phyloP scores from a whole-genome alignment of 2,329 filamentous ascomycete species.

The Parastagonospora avenae region DNA sequence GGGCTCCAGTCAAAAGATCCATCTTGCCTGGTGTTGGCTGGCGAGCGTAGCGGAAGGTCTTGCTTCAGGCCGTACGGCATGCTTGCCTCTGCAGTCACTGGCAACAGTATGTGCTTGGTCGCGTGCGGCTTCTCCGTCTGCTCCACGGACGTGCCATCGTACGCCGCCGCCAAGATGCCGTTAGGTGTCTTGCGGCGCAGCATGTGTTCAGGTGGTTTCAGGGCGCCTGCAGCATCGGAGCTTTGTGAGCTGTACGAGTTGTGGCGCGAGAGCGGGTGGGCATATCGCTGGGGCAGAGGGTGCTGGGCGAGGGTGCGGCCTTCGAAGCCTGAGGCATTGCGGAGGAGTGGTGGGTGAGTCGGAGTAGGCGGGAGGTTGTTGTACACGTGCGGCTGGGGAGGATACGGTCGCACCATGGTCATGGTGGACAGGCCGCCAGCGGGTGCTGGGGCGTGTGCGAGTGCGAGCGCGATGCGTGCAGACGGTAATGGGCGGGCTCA shows the following conservation, averaged over 20 bases:
- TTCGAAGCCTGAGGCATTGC: constrained; percentile 33
- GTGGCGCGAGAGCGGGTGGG: constrained; percentile 46
- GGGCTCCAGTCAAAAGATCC: constrained; percentile 39
- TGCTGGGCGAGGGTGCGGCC: constrained; percentile 27
- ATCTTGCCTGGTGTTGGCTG: constrained; percentile 27
- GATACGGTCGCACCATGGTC: constrained; percentile 47
- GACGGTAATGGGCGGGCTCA: too few relatives aligned
- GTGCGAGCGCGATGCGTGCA: neutral
- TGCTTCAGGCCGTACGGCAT: constrained; percentile 41
- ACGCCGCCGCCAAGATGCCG: constrained; percentile 89
- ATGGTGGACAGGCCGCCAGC: constrained; percentile 30
- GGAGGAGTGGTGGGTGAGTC: constrained; percentile 30
- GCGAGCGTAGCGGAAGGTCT: constrained; percentile 44
- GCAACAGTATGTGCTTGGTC: constrained; percentile 81
- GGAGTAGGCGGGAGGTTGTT: constrained; percentile 28
- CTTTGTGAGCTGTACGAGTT: constrained; percentile 42
- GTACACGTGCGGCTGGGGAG: constrained; percentile 40
- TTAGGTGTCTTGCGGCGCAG: constrained; percentile 90
- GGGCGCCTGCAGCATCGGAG: constrained; percentile 27
- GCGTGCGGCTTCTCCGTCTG: constrained; percentile 75
- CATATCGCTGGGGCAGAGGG: constrained; percentile 44
- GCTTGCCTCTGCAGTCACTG: constrained; percentile 57
- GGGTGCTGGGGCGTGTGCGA: constrained; percentile 5
- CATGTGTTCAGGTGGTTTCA: constrained; percentile 68
- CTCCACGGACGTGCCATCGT: constrained; percentile 81